phyloP scores from a whole-genome alignment of 2,329 filamentous ascomycete genomes.

The Colletotrichum simmondsii region DNA sequence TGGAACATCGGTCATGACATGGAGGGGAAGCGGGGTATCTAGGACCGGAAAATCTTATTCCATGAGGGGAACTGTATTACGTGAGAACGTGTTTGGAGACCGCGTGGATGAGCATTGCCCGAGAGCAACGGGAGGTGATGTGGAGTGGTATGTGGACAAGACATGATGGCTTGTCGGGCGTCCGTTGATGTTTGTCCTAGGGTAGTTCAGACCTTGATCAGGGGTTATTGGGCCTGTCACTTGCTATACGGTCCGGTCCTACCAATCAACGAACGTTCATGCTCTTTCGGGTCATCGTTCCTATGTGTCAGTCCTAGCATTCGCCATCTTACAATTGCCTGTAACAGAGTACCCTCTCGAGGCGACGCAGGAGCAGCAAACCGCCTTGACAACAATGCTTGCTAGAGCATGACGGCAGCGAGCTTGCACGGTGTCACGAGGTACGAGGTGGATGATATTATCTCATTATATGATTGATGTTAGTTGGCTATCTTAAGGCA shows the following conservation, averaged over 20 bases:
- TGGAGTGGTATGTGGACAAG: not conserved
- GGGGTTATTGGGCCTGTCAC: not conserved
- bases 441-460: not conserved
- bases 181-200: not conserved
- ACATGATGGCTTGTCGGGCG: not conserved
- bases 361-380: not conserved
- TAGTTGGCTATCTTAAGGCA: not conserved
- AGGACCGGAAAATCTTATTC: constrained; percentile 27
- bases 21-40: constrained; percentile 2
- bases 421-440: not conserved
- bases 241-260: not conserved
- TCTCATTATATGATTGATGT: too few relatives aligned
- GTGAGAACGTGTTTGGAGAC: constrained; percentile 5
- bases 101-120: not conserved
- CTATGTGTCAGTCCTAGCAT: not conserved
- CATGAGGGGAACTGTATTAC: not conserved
- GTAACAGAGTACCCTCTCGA: not conserved
- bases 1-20: constrained; percentile 30
- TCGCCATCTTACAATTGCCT: not conserved
- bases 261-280: constrained; percentile 3
- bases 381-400: not conserved
- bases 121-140: not conserved
- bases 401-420: not conserved
- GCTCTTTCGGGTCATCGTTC: not conserved
- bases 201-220: not conserved